phyloP scores from a whole-genome alignment of 179 eudicot genomes.

The Corrigiola litoralis region DNA sequence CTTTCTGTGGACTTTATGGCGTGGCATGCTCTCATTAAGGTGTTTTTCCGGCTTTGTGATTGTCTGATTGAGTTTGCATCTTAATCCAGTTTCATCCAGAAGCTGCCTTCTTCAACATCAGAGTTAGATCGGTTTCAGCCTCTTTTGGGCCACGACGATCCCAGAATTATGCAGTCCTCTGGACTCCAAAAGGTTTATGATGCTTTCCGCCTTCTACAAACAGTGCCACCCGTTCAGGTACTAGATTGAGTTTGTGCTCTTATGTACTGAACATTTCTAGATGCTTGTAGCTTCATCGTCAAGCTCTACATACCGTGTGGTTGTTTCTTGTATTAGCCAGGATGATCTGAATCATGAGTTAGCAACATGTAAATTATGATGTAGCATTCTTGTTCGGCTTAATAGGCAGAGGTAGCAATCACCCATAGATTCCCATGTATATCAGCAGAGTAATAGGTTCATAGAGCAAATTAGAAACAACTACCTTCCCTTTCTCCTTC shows the following conservation, averaged over 20 bases:
- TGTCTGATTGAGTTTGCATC: not conserved
- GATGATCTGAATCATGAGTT: too few relatives aligned
- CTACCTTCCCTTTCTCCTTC: too few relatives aligned
- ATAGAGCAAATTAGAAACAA: too few relatives aligned
- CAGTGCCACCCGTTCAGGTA: constrained; percentile 36
- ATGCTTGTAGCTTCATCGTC: not conserved
- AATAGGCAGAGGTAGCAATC: too few relatives aligned
- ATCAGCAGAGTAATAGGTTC: too few relatives aligned
- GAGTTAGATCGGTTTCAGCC: constrained; percentile 12
- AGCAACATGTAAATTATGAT: too few relatives aligned
- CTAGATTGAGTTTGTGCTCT: not conserved
- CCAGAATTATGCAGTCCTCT: constrained; percentile 17
- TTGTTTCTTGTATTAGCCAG: too few relatives aligned
- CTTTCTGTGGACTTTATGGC: too few relatives aligned
- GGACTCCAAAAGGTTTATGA: constrained; percentile 32
- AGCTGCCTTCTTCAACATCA: constrained; percentile 12
- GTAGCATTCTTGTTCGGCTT: too few relatives aligned
- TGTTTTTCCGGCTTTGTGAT: not conserved
- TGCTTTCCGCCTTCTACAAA: constrained; percentile 33
- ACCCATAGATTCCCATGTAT: too few relatives aligned
- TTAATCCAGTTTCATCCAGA: constrained; percentile 27
- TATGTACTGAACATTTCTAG: too few relatives aligned
- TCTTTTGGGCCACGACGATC: constrained; percentile 4
- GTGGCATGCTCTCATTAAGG: not conserved
- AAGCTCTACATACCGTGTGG: too few relatives aligned